Evolutionary conservation across 2,329 filamentous ascomycete genomes (phyloP).

Genomic region (Dissoconium aciculare): DNA sequence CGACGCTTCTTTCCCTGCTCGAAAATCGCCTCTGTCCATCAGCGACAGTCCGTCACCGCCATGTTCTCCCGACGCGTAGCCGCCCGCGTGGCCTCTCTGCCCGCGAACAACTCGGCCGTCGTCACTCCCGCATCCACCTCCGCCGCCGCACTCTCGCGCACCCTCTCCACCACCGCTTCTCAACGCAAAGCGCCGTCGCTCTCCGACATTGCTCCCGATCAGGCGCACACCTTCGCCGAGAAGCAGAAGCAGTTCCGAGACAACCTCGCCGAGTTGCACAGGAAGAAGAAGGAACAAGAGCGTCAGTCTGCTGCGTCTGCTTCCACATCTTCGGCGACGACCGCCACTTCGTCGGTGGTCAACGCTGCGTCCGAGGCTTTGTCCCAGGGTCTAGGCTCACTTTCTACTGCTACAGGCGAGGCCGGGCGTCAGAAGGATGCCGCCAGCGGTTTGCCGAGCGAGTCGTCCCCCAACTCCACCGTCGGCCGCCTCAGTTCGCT

Average conservation of each 20-base stretch:
- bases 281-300: slow-evolving; percentile 65
- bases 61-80: not conserved
- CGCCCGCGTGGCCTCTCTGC: slow-evolving; percentile 2
- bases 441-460: slow-evolving; percentile 48
- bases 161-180: slow-evolving; percentile 2
- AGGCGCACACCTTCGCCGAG: slow-evolving; percentile 60
- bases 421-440: slow-evolving; percentile 47
- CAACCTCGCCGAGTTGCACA: slow-evolving; percentile 59
- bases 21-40: too few relatives aligned
- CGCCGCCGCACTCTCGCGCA: slow-evolving; percentile 1
- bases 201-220: slow-evolving; percentile 64
- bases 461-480: slow-evolving; percentile 21
- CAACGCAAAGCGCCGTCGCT: slow-evolving; percentile 49
- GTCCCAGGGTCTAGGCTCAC: slow-evolving; percentile 45
- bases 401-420: slow-evolving; percentile 36
- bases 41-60: too few relatives aligned
- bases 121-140: not conserved
- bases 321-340: slow-evolving; percentile 19
- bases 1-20: too few relatives aligned
- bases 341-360: slow-evolving; percentile 19
- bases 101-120: too few relatives aligned
- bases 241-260: slow-evolving; percentile 81
- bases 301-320: slow-evolving; percentile 57
- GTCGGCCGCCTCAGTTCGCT: slow-evolving; percentile 59
- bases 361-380: slow-evolving; percentile 13